Base-by-base conservation (phyloP, 306 rosid genomes). In the Macrotyloma uniflorum region DNA sequence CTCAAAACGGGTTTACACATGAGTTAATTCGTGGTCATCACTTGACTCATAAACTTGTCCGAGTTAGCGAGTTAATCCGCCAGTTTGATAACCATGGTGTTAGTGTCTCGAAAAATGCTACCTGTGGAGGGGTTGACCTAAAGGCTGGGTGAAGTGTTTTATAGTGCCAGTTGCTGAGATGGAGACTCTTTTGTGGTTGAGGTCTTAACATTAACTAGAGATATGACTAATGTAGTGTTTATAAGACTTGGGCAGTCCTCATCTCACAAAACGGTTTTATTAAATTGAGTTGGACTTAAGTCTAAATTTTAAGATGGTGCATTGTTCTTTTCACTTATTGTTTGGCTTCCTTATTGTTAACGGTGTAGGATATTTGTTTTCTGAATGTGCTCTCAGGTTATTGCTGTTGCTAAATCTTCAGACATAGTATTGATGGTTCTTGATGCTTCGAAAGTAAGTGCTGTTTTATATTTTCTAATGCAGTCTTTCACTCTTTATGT, bases 361-460 rank as follows among this genome's bases (percentile, higher is more conserved):
- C 49, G 26, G 28, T 64, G 36, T 46, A 79, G 61, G 19, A 70
- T 35, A 78, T 57, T 49, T 86, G 32, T 74, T 49, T 38, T 13
- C 72, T 35, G 69, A 74, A 58, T 82, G 63, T 71, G 82, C 59
- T 85, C 67, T 58, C 90, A 96, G 99, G 99, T 96, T 87, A 96
- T 96, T 91, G 99, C 99, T 78, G 99, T 96, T 86, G 72, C 99
- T 85, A 96, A 96, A 90, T 96, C 99, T 82, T 96, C 99, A 23
- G 99, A 96, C 85, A 87, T 96, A 36, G 99, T 93, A 67, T 84
- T 91, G 87, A 96, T 96, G 99, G 94, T 96, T 75, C 98, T 96
- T 66, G 99, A 96, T 80, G 99, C 90, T 85, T 96, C 99, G 70
- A 93, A 96, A 83, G 99, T 96, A 87, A 88, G 96, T 88, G 8